These are phyloP conservation scores for Zygoascus tannicola DNA, from an alignment of 805 yeast genomes.

Conservation along the genomic window DNA sequence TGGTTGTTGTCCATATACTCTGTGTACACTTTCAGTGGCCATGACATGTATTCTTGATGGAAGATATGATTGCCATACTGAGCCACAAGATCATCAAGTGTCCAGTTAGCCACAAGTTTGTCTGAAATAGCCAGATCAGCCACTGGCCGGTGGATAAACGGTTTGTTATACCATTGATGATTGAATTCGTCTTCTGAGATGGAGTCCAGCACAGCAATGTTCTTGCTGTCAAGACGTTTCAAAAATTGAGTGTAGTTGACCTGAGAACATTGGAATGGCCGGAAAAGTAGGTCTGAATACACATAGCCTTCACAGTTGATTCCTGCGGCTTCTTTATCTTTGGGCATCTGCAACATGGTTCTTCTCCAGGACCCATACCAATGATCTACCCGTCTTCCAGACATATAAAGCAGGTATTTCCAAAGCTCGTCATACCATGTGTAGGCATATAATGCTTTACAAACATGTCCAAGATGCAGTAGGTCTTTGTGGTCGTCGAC, in stretches of 20 bases:
- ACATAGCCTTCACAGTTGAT: conserved; percentile 31
- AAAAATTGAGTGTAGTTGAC: conserved; percentile 48
- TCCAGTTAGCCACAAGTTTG: conserved; percentile 57
- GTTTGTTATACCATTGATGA: conserved; percentile 39
- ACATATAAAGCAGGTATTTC: conserved; percentile 46
- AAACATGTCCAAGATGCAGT: conserved; percentile 44
- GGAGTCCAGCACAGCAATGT: conserved; percentile 27
- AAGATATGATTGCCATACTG: conserved; percentile 53
- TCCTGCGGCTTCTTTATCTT: conserved; percentile 31
- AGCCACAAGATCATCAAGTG: conserved; percentile 36
- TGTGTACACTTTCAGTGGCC: conserved; percentile 57
- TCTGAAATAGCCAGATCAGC: neutral
- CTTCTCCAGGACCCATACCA: conserved; percentile 84
- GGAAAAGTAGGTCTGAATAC: conserved; percentile 68
- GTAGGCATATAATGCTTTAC: conserved; percentile 63
- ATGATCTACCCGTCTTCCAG: conserved; percentile 24
- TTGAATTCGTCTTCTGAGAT: conserved; percentile 48
- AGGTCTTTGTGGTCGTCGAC: conserved; percentile 43
- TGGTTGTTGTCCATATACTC: conserved; percentile 50
- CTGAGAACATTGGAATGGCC: conserved; percentile 77
- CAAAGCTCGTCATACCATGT: conserved; percentile 72
- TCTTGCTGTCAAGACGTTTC: conserved; percentile 36
- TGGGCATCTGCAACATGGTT: conserved; percentile 34
- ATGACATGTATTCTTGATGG: conserved; percentile 77
- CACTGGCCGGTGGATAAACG: conserved; percentile 48